Conservation (phyloP, 2,329 filamentous ascomycete species). For the Aspergillus fumigatus region DNA sequence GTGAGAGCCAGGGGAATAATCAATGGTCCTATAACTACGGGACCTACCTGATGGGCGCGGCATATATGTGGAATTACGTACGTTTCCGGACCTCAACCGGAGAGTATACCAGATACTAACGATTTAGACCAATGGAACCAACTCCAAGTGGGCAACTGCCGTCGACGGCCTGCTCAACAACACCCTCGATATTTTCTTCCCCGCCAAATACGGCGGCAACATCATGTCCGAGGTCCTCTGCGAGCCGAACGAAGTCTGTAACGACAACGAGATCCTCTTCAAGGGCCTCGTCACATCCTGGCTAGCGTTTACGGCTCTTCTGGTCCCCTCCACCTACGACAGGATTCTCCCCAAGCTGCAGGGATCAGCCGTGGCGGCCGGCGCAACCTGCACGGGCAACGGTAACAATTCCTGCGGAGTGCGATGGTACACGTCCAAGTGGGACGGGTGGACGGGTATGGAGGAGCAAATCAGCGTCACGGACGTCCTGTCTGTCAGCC, state of each 20-base stretch:
- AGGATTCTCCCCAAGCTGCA: conserved; percentile 56
- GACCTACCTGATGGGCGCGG: conserved; percentile 55
- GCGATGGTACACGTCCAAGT: conserved; percentile 54
- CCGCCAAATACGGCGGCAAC: conserved; percentile 37
- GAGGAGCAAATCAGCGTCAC: conserved; percentile 67
- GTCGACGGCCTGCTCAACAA: conserved; percentile 53
- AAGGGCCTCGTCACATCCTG: conserved; percentile 66
- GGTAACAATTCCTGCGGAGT: conserved; percentile 61
- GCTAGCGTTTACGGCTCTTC: conserved; percentile 56
- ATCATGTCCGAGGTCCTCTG: conserved; percentile 64
- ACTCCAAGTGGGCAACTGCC: conserved; percentile 51
- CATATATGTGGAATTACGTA: conserved; percentile 64
- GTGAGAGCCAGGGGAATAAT: conserved; percentile 56
- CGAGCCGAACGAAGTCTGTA: conserved; percentile 58
- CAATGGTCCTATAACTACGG: conserved; percentile 67
- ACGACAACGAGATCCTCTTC: conserved; percentile 67
- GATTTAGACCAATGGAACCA: conserved; percentile 43
- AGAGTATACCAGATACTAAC: neutral
- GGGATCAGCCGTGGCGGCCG: conserved; percentile 56
- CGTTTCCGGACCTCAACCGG: conserved; percentile 14
- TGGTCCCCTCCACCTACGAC: conserved; percentile 57
- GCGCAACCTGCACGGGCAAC: conserved; percentile 57
- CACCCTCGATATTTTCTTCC: conserved; percentile 49
- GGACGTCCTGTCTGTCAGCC: conserved; percentile 58
- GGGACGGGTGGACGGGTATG: conserved; percentile 57